phyloP scores from a whole-genome alignment of 139 green algal genomes.

The Chlorella vulgaris region DNA sequence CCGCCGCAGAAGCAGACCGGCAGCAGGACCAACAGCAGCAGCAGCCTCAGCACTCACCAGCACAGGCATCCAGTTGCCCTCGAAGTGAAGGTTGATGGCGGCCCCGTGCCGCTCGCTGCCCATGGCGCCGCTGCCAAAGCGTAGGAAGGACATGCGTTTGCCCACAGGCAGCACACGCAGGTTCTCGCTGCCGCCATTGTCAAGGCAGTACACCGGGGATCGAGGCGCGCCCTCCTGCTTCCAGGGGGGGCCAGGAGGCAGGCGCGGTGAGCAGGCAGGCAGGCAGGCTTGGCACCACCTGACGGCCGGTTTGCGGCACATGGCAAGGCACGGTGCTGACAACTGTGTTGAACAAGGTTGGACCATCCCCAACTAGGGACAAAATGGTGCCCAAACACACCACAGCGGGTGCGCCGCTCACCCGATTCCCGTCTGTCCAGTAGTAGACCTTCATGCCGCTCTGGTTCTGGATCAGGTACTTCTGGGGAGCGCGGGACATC shows the following conservation, averaged over 20 bases:
- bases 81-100: constrained; percentile 83
- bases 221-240: constrained; percentile 15
- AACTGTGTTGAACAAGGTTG: no score
- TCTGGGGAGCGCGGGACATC: constrained; percentile 66
- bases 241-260: no score
- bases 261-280: neutral
- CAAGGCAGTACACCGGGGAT: constrained; percentile 42
- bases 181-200: constrained; percentile 55
- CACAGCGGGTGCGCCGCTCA: no score
- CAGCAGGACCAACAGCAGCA: neutral
- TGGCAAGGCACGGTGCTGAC: no score
- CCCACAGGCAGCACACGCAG: constrained; percentile 51
- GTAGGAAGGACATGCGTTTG: constrained; percentile 47
- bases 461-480: constrained; percentile 88
- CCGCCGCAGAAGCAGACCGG: neutral
- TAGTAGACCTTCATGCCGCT: constrained; percentile 78
- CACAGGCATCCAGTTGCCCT: constrained; percentile 86
- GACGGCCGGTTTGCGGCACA: no score
- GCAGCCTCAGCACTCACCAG: constrained; percentile 52
- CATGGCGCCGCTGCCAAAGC: constrained; percentile 39
- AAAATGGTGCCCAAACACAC: no score
- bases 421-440: constrained; percentile 55
- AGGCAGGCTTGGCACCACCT: no score
- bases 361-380: no score
- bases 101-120: constrained; percentile 53